phyloP scores from a whole-genome alignment of 1,139 yeast genomes.

The Suhomyces choctaworum region DNA sequence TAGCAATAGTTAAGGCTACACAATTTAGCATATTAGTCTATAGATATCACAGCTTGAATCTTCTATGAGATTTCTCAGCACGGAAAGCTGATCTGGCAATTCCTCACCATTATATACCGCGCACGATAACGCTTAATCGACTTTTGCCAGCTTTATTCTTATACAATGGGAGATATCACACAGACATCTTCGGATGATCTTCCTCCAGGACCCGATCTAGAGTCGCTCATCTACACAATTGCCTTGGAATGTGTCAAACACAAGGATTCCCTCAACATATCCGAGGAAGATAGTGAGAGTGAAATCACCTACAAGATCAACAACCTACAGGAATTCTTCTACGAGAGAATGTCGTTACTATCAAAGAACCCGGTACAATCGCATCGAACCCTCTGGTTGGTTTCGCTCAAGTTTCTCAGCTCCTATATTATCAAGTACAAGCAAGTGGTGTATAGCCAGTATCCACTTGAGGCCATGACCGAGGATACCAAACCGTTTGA shows the following conservation, averaged over 20 bases:
- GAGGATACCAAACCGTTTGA: constrained; percentile 6
- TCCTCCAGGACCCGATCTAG: constrained; percentile 1
- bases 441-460: constrained; percentile 13
- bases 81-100: too few relatives aligned
- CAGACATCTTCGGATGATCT: constrained; percentile 9
- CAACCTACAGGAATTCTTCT: constrained; percentile 22
- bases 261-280: constrained; percentile 1
- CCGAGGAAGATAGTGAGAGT: constrained; percentile 5
- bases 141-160: neutral
- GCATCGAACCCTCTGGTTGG: constrained; percentile 25
- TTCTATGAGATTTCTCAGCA: too few relatives aligned
- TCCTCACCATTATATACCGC: too few relatives aligned
- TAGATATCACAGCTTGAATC: neutral
- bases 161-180: constrained; percentile 2
- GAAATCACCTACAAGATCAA: constrained; percentile 17
- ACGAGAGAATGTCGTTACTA: constrained; percentile 18
- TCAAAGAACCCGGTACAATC: constrained; percentile 13
- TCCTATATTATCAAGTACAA: constrained; percentile 15
- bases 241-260: constrained; percentile 6
- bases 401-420: constrained; percentile 17
- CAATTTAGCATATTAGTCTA: neutral
- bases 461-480: constrained; percentile 3
- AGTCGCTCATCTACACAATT: constrained; percentile 7
- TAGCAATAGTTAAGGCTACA: neutral
- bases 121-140: too few relatives aligned